Conservation (phyloP, 192 early-diverging fungal genomes). For the Backusella psychrophila region DNA sequence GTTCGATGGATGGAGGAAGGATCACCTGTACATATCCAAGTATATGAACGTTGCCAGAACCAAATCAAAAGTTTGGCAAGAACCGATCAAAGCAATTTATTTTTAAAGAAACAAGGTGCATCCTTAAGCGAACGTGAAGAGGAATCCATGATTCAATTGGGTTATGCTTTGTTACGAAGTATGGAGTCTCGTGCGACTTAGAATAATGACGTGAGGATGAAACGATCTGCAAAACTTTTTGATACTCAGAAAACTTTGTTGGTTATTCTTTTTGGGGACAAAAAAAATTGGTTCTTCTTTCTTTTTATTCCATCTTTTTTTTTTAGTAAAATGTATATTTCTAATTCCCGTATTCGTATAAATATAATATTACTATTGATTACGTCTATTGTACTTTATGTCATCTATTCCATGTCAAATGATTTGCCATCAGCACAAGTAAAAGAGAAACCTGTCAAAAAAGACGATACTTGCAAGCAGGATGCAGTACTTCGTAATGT, state of each 20-base stretch:
- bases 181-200: neutral
- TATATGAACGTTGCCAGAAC: slow-evolving; percentile 12
- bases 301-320: neutral
- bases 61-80: slow-evolving; percentile 3
- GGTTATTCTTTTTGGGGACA: neutral
- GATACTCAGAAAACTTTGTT: neutral
- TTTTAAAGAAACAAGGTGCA: slow-evolving; percentile 15
- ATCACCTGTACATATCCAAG: neutral
- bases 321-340: neutral
- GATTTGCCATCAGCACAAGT: neutral
- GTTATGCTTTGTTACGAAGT: slow-evolving; percentile 11
- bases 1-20: slow-evolving; percentile 6
- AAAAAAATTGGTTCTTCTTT: neutral
- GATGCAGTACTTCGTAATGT: slow-evolving; percentile 22
- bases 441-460: neutral
- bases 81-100: neutral
- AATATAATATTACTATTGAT: neutral
- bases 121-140: neutral
- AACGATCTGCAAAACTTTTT: neutral
- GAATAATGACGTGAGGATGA: neutral
- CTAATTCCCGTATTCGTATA: neutral
- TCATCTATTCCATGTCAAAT: neutral
- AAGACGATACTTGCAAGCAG: neutral
- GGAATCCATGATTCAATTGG: slow-evolving; percentile 18
- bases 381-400: neutral